Evolutionary conservation across 139 green algal genomes (phyloP).

Genomic region (Closterium sp.): DNA sequence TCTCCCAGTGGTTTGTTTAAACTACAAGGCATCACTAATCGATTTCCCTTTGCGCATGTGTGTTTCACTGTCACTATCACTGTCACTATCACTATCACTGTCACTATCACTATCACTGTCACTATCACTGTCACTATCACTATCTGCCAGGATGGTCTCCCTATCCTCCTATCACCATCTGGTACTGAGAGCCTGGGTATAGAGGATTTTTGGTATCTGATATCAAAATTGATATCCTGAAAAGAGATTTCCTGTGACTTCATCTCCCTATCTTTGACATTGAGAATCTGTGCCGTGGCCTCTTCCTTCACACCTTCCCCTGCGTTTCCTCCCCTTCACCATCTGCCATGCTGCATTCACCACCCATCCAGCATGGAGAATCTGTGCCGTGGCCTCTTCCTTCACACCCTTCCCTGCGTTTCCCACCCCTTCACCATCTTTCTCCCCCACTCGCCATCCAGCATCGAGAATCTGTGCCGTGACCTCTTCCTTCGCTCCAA

Average conservation of each 20-base stretch:
- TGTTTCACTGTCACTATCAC: background rate
- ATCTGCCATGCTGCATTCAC: background rate
- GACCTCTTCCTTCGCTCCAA: constrained; percentile 94
- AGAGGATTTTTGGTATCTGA: no score
- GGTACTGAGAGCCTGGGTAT: no score
- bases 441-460: constrained; percentile 35
- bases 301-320: no score
- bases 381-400: constrained; percentile 63
- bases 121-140: background rate
- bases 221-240: background rate
- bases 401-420: background rate
- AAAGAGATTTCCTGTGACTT: background rate
- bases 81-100: background rate
- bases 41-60: no score
- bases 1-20: no score
- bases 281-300: background rate
- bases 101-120: background rate
- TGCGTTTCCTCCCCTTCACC: background rate
- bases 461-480: constrained; percentile 84
- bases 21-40: no score
- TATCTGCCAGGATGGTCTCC: background rate
- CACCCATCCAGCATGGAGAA: constrained; percentile 73
- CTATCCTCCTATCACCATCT: background rate
- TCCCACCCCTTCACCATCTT: background rate
- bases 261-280: background rate